Evolutionary conservation across 2,329 filamentous ascomycete species (phyloP), one percentile per base, ranked within the genome.

Genomic region (Mycosphaerelloides madeirae): DNA sequence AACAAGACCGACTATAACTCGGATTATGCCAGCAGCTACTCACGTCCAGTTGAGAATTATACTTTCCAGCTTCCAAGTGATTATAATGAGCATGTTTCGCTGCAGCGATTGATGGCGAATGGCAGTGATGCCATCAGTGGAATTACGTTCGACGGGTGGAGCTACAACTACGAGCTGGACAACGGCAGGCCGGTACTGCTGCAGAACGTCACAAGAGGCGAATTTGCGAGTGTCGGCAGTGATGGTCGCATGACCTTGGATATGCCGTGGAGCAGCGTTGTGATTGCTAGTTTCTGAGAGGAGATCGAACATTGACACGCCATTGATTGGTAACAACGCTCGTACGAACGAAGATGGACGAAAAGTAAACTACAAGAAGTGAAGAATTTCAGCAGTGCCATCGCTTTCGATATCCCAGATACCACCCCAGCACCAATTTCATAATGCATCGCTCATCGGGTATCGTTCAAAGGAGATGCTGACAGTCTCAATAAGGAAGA

Each of bases 111-210:
- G 25, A 58, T 68, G 38, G 80, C 81, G 2, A 82, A 81, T 60
- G 80, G 81, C 0, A 82, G 77, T 50, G 78, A 84, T 63, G 79
- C 80, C 7, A 73, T 81, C 16, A 75, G 75, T 1, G 80, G 79
- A 0, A 74, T 83, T 33, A 76, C 77, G 0, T 83, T 74, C 66
- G 77, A 83, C 59, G 80, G 79, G 1, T 72, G 67, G 57, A 83
- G 76, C 50, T 84, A 80, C 52, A 78, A 83, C 54, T 75, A 74
- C 46, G 79, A 83, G 60, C 62, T 83, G 38, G 69, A 75, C 9
- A 53, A 67, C 3, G 80, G 79, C 0, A 65, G 60, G 58, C 77
- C 79, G 2, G 76, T 80, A 28, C 59, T 70, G 44, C 52, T 82
- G 61, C 44, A 48, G 1, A 83, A 84, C 56, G 71, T 80, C 12